These are phyloP conservation scores for Gossypium australe DNA, from an alignment of 345 rosid species.

Conservation along the genomic window DNA sequence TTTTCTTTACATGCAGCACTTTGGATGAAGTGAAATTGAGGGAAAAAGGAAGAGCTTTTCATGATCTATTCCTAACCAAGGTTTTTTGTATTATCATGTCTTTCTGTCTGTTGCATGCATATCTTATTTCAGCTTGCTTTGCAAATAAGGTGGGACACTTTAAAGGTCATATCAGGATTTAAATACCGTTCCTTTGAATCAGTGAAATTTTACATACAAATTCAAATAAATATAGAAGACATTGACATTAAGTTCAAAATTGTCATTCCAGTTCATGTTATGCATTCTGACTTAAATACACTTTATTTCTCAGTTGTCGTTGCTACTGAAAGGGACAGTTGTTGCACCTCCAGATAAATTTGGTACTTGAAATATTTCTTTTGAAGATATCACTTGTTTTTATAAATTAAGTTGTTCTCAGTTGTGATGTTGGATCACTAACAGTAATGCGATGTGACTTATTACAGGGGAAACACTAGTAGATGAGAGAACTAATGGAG, in stretches of 20 bases:
- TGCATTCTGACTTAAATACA: constrained; percentile 25
- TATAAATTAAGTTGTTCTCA: constrained; percentile 11
- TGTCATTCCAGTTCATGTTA: constrained; percentile 8
- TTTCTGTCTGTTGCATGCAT: background rate
- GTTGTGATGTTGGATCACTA: background rate
- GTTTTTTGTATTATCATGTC: constrained; percentile 26
- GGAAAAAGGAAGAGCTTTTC: constrained; percentile 84
- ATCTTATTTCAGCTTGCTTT: background rate
- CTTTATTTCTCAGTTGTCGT: constrained; percentile 52
- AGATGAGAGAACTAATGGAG: constrained; percentile 83
- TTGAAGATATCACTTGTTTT: constrained; percentile 8
- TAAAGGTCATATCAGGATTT: background rate
- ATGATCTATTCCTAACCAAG: constrained; percentile 86
- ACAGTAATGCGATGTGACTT: background rate
- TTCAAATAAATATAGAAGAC: background rate
- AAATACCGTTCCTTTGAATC: background rate
- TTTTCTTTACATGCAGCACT: constrained; percentile 46
- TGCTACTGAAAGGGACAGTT: constrained; percentile 88
- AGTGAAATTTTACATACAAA: background rate
- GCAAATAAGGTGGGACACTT: background rate
- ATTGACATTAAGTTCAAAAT: background rate
- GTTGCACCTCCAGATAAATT: constrained; percentile 98
- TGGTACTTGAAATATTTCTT: constrained; percentile 41
- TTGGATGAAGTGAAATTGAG: constrained; percentile 84
- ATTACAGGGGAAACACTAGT: constrained; percentile 77